Percentiles rank a stretch among this genome's conserved stretches.
These are phyloP conservation scores for Fusarium dlaminii DNA, from an alignment of 2,329 filamentous ascomycete species.

Conservation along the genomic window DNA sequence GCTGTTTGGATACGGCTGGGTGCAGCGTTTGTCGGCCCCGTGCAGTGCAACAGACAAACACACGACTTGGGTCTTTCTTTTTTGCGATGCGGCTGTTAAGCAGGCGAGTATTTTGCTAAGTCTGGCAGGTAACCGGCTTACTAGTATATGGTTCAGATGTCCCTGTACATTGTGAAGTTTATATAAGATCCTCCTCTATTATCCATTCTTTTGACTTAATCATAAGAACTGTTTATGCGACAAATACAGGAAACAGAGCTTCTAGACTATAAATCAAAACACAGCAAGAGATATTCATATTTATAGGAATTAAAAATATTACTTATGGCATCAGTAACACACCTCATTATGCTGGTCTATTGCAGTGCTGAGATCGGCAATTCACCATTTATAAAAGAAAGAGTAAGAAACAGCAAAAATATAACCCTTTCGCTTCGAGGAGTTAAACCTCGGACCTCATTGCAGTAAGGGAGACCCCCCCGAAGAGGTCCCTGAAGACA, in stretches of 20 bases:
- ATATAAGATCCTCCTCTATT: fast-evolving
- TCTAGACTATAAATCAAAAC: fast-evolving
- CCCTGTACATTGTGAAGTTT: too few relatives aligned
- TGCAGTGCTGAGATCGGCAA: background rate
- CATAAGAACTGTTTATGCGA: too few relatives aligned
- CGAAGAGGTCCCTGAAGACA: background rate
- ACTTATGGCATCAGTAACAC: background rate
- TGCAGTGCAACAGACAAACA: background rate
- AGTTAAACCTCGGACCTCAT: background rate
- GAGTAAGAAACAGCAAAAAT: background rate
- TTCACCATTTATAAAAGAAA: too few relatives aligned
- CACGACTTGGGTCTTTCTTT: background rate
- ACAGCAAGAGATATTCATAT: fast-evolving
- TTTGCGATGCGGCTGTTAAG: fast-evolving
- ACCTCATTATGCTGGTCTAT: background rate
- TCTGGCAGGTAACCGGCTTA: fast-evolving
- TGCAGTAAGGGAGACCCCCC: background rate
- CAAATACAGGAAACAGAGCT: background rate
- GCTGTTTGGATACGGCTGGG: background rate
- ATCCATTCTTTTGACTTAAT: too few relatives aligned
- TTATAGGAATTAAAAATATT: fast-evolving
- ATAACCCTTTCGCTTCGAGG: background rate
- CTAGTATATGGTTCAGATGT: fast-evolving
- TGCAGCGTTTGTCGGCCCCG: background rate
- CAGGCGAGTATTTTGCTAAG: fast-evolving